Conservation (phyloP, 2,329 filamentous ascomycete genomes). For the Ascocoryne sarcoides region DNA sequence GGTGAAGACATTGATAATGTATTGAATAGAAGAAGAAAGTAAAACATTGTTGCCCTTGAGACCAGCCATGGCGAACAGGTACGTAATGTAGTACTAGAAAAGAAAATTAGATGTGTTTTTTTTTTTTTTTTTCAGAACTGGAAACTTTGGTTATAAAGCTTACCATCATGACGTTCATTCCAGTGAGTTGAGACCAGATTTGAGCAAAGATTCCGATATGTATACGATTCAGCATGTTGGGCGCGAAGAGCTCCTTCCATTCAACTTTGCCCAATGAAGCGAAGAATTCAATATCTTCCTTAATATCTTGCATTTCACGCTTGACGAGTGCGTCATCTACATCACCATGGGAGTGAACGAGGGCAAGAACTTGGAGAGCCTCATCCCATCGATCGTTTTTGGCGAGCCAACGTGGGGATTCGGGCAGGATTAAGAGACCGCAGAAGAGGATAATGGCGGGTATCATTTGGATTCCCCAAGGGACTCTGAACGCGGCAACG, state of each 20-base stretch:
- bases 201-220: constrained; percentile 62
- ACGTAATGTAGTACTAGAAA: constrained; percentile 26
- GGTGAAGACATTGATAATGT: constrained; percentile 18
- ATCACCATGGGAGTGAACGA: constrained; percentile 48
- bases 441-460: constrained; percentile 47
- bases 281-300: constrained; percentile 63
- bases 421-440: constrained; percentile 47
- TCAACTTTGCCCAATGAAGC: constrained; percentile 55
- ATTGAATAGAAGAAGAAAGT: constrained; percentile 19
- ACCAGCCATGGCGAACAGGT: constrained; percentile 32
- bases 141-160: constrained; percentile 5
- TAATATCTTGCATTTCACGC: constrained; percentile 48
- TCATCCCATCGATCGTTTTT: constrained; percentile 49
- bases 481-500: constrained; percentile 48
- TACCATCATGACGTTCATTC: constrained; percentile 33
- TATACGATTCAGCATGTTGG: constrained; percentile 61
- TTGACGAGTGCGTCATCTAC: constrained; percentile 43
- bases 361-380: constrained; percentile 44
- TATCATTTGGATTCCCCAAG: constrained; percentile 55
- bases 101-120: not conserved
- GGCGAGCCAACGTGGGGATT: constrained; percentile 49
- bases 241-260: constrained; percentile 61
- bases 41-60: constrained; percentile 29
- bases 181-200: constrained; percentile 47
- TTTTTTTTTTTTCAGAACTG: not conserved